Percentiles rank a stretch among this genome's conserved stretches.
These are phyloP conservation scores for Phytophthora agathidicida DNA, from an alignment of 352 stramenopile genomes.

Conservation along the genomic window DNA sequence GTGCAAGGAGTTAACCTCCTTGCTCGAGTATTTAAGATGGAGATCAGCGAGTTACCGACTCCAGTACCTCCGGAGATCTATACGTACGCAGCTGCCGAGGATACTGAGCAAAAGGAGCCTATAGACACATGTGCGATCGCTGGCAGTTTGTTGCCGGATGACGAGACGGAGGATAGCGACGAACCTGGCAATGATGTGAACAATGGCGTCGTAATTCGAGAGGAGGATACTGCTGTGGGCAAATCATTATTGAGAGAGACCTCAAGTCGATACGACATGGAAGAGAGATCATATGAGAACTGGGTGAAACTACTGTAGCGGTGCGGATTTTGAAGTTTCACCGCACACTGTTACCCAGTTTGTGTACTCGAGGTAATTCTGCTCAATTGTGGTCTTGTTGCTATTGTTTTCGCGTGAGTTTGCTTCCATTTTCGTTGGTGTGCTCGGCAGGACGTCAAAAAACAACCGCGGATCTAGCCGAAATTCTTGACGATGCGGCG, in stretches of 20 bases:
- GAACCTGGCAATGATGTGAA: conserved; percentile 1
- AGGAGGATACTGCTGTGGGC: neutral
- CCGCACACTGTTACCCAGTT: too few species aligned
- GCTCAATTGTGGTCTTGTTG: too few species aligned
- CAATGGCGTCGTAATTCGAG: neutral
- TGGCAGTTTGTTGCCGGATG: neutral
- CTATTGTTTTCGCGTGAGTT: too few species aligned
- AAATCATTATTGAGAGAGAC: conserved; percentile 4
- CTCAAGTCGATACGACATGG: conserved; percentile 15
- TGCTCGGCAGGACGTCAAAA: too few species aligned
- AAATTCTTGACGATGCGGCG: conserved; percentile 38
- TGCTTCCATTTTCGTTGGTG: too few species aligned
- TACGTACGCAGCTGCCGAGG: conserved; percentile 32
- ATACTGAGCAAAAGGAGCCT: neutral
- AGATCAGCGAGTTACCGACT: conserved; percentile 50
- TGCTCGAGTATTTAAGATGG: conserved; percentile 74
- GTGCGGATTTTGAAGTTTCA: neutral
- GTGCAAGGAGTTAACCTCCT: conserved; percentile 63
- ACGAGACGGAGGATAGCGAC: neutral
- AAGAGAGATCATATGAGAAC: conserved; percentile 34
- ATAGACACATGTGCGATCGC: neutral
- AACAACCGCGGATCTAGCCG: conserved; percentile 1
- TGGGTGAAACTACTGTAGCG: conserved; percentile 41
- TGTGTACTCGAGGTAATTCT: too few species aligned
- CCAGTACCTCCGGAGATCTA: conserved; percentile 57